Percentiles rank a stretch among this genome's conserved stretches.
phyloP scores from a whole-genome alignment of 805 yeast species.

The Yarrowia deformans region DNA sequence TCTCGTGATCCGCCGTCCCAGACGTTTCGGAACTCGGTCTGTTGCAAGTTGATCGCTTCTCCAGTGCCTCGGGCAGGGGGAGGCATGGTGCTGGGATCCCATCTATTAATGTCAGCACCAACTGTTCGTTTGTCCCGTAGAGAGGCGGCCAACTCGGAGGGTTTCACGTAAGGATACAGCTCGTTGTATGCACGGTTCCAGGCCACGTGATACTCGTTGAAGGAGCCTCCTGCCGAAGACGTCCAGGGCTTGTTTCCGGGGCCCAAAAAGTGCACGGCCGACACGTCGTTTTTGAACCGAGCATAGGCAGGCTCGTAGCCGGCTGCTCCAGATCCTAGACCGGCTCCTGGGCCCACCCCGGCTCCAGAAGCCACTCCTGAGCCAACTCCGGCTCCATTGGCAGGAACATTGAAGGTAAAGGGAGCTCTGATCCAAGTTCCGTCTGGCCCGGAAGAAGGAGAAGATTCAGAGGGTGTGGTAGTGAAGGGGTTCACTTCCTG shows the following conservation, averaged over 20 bases:
- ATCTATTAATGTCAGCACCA: slow-evolving; percentile 43
- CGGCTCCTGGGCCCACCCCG: not conserved
- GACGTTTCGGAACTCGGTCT: slow-evolving; percentile 41
- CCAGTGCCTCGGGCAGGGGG: slow-evolving; percentile 46
- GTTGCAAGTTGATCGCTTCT: slow-evolving; percentile 44
- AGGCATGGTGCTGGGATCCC: slow-evolving; percentile 46
- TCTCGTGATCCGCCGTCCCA: slow-evolving; percentile 39
- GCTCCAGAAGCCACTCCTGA: slow-evolving; percentile 11
- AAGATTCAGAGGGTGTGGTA: too few relatives aligned
- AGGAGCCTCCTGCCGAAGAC: slow-evolving; percentile 10
- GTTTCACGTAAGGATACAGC: slow-evolving; percentile 33
- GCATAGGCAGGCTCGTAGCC: slow-evolving; percentile 75
- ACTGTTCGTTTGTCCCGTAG: slow-evolving; percentile 37
- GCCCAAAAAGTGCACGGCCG: slow-evolving; percentile 54
- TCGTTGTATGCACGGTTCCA: slow-evolving; percentile 43
- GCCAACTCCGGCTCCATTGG: slow-evolving; percentile 47
- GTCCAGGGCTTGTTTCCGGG: slow-evolving; percentile 52
- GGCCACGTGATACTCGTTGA: slow-evolving; percentile 37
- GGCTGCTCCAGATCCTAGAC: slow-evolving; percentile 52
- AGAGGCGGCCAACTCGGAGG: slow-evolving; percentile 23
- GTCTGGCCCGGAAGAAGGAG: not conserved
- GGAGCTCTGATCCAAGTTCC: slow-evolving; percentile 74
- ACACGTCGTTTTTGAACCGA: slow-evolving; percentile 57
- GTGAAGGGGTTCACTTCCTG: slow-evolving; percentile 44
- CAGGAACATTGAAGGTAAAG: slow-evolving; percentile 84